Conservation (phyloP, 2,329 filamentous ascomycete species). For the Byssoonygena ceratinophila region DNA sequence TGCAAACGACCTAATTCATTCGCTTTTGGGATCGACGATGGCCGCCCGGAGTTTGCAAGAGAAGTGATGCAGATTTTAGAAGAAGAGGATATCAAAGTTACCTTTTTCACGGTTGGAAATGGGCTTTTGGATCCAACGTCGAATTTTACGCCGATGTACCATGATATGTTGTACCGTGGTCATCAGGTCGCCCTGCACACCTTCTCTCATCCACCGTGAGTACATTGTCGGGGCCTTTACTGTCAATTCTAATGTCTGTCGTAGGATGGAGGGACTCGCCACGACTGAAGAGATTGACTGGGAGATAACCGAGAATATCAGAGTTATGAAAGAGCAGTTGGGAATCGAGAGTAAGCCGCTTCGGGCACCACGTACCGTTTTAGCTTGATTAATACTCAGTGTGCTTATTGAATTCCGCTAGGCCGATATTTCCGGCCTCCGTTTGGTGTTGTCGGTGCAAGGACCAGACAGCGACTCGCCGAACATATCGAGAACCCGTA, state of each 20-base stretch:
- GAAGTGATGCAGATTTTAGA: constrained; percentile 52
- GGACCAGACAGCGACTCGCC: constrained; percentile 54
- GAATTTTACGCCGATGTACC: constrained; percentile 54
- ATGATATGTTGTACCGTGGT: constrained; percentile 50
- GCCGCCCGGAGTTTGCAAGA: constrained; percentile 49
- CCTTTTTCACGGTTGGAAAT: constrained; percentile 60
- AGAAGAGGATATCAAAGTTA: constrained; percentile 53
- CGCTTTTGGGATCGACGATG: constrained; percentile 63
- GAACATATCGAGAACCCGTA: constrained; percentile 43
- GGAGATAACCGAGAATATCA: constrained; percentile 28
- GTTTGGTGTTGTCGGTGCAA: constrained; percentile 57
- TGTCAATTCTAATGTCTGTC: background rate
- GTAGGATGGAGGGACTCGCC: constrained; percentile 31
- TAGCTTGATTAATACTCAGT: background rate
- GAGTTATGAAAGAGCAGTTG: constrained; percentile 25
- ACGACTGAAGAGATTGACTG: constrained; percentile 28
- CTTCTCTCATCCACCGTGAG: constrained; percentile 54
- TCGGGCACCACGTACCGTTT: background rate
- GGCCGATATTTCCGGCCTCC: constrained; percentile 57
- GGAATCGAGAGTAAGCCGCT: constrained; percentile 27
- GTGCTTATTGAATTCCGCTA: constrained; percentile 19
- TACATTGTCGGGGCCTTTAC: background rate
- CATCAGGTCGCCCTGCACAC: constrained; percentile 61
- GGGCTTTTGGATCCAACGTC: constrained; percentile 49
- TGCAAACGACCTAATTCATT: constrained; percentile 60